Evolutionary conservation across 768 basidiomycete genomes (phyloP).

Genomic region (Rhodotorula babjevae): DNA sequence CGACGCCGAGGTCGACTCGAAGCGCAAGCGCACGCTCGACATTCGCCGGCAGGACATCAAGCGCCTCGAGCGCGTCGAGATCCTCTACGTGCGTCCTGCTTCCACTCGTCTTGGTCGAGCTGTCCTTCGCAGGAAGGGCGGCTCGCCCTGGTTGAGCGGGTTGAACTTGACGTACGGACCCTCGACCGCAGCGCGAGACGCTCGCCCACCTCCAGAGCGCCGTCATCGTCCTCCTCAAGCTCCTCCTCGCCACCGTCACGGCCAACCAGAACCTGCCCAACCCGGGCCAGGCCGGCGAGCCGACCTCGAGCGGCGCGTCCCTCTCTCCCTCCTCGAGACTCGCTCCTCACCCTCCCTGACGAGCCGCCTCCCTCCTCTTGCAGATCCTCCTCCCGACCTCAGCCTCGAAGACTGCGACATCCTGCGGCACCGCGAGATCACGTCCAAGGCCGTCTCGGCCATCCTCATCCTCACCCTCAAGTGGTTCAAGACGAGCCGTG

Average conservation of each 20-base stretch:
- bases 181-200: slow-evolving; percentile 61
- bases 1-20: slow-evolving; percentile 19
- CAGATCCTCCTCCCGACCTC: slow-evolving; percentile 55
- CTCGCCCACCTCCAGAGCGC: slow-evolving; percentile 80
- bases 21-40: slow-evolving; percentile 61
- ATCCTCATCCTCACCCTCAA: slow-evolving; percentile 83
- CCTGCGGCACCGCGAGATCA: slow-evolving; percentile 91
- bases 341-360: not conserved
- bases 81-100: slow-evolving; percentile 70
- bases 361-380: slow-evolving; percentile 2
- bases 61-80: slow-evolving; percentile 80
- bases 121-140: not conserved
- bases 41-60: slow-evolving; percentile 73
- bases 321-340: not conserved
- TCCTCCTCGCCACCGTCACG: slow-evolving; percentile 86
- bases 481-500: slow-evolving; percentile 99
- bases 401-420: slow-evolving; percentile 89
- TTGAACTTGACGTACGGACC: not conserved
- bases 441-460: slow-evolving; percentile 92
- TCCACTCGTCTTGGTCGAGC: not conserved
- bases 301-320: not conserved
- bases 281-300: slow-evolving; percentile 4
- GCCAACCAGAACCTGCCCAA: slow-evolving; percentile 53
- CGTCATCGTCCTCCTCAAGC: slow-evolving; percentile 87
- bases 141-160: not conserved